phyloP scores from a whole-genome alignment of 495 filamentous ascomycete species.

The Xeromyces bisporus region DNA sequence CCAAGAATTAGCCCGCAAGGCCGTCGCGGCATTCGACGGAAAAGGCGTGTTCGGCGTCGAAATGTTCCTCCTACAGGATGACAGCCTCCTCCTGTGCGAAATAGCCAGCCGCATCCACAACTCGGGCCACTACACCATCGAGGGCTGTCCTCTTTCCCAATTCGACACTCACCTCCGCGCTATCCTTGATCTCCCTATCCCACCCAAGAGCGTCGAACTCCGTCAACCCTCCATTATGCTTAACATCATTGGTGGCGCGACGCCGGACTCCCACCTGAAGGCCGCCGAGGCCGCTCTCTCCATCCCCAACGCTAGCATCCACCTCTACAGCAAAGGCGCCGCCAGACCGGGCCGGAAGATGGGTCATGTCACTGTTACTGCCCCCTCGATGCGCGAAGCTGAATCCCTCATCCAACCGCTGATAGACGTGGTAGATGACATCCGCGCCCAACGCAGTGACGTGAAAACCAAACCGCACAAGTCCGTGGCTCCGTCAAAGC shows the following conservation, averaged over 20 bases:
- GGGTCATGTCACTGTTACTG: conserved; percentile 74
- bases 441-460: conserved; percentile 40
- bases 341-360: conserved; percentile 83
- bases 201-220: conserved; percentile 40
- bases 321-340: conserved; percentile 82
- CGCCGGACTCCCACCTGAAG: conserved; percentile 48
- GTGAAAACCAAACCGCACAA: conserved; percentile 23
- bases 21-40: conserved; percentile 64
- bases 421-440: conserved; percentile 44
- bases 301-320: conserved; percentile 45
- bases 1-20: conserved; percentile 60
- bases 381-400: conserved; percentile 51
- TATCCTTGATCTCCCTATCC: conserved; percentile 64
- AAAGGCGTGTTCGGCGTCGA: conserved; percentile 93
- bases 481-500: conserved; percentile 18
- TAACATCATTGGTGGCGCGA: conserved; percentile 76
- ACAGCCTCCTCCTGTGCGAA: conserved; percentile 68
- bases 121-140: conserved; percentile 93
- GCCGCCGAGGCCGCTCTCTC: conserved; percentile 48
- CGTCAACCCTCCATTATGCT: conserved; percentile 74
- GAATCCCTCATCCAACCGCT: conserved; percentile 51
- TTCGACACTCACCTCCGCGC: conserved; percentile 80
- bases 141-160: conserved; percentile 78
- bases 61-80: conserved; percentile 79
- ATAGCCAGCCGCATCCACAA: conserved; percentile 94